Evolutionary conservation across 352 stramenopile genomes (phyloP).

Genomic region (Globisporangium viniferum): DNA sequence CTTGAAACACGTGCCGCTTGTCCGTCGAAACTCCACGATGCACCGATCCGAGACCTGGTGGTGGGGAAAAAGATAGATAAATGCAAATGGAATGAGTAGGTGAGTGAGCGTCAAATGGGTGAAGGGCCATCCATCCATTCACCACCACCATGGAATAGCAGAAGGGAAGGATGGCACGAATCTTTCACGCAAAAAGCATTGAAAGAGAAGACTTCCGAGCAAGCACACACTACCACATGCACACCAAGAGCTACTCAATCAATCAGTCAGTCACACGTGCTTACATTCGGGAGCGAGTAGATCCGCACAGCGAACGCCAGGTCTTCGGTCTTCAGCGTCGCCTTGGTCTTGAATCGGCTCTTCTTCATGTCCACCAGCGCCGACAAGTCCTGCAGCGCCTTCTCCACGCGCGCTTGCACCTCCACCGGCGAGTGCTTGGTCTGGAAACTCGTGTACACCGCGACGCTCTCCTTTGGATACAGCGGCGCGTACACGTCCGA

Average conservation of each 20-base stretch:
- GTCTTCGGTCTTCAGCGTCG: conserved; percentile 48
- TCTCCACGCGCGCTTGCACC: conserved; percentile 55
- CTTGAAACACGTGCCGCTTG: conserved; percentile 61
- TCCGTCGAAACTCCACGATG: conserved; percentile 74
- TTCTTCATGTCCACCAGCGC: conserved; percentile 53
- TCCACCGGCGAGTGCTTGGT: conserved; percentile 41
- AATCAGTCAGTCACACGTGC: conserved; percentile 23
- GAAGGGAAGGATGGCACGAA: neutral
- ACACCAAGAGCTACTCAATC: conserved; percentile 18
- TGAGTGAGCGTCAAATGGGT: conserved; percentile 2
- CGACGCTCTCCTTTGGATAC: conserved; percentile 55
- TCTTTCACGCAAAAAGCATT: neutral
- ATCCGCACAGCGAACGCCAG: conserved; percentile 60
- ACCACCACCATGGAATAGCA: neutral
- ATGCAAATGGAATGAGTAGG: neutral
- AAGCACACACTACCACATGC: conserved; percentile 5
- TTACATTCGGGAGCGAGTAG: conserved; percentile 74
- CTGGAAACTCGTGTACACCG: conserved; percentile 77
- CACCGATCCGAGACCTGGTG: conserved; percentile 42
- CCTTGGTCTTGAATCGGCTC: conserved; percentile 75
- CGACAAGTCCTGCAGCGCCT: conserved; percentile 42
- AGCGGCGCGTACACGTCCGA: conserved; percentile 40
- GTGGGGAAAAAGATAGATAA: neutral
- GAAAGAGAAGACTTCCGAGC: conserved; percentile 13
- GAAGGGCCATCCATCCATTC: neutral